Percentiles rank a stretch among this genome's conserved stretches.
Evolutionary conservation across 2,329 filamentous ascomycete genomes (phyloP).

Genomic region (Talaromyces amestolkiae): DNA sequence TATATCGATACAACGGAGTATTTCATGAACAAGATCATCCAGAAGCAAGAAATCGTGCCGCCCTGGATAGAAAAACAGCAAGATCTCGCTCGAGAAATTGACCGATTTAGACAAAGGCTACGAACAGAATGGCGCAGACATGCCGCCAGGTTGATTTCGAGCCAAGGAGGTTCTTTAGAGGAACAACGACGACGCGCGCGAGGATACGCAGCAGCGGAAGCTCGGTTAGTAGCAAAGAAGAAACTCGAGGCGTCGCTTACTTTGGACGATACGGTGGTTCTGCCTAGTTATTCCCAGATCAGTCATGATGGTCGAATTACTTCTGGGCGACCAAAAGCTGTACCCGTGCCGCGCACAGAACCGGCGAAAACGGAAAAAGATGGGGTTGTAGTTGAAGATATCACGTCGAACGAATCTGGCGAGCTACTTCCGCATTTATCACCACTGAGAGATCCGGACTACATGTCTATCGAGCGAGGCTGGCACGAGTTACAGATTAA

Average conservation of each 20-base stretch:
- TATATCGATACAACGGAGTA: slow-evolving; percentile 97
- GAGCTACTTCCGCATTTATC: slow-evolving; percentile 41
- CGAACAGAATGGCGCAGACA: slow-evolving; percentile 82
- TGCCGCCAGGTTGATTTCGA: slow-evolving; percentile 73
- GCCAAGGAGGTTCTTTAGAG: slow-evolving; percentile 70
- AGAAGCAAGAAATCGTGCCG: slow-evolving; percentile 90
- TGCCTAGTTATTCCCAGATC: slow-evolving; percentile 23
- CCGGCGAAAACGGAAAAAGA: not conserved
- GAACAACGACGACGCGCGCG: slow-evolving; percentile 70
- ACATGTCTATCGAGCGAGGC: slow-evolving; percentile 68
- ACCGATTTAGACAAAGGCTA: slow-evolving; percentile 69
- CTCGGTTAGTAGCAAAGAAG: slow-evolving; percentile 28
- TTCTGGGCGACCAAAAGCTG: not conserved
- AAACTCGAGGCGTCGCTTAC: slow-evolving; percentile 28
- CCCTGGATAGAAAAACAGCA: slow-evolving; percentile 99
- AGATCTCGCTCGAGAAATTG: slow-evolving; percentile 69
- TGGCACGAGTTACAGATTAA: slow-evolving; percentile 76
- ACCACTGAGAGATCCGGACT: slow-evolving; percentile 75
- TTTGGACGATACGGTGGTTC: not conserved
- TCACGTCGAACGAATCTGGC: slow-evolving; percentile 18
- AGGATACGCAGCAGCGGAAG: slow-evolving; percentile 73
- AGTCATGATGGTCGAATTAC: slow-evolving; percentile 29
- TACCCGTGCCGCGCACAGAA: not conserved
- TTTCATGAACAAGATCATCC: slow-evolving; percentile 97
- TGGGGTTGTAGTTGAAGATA: slow-evolving; percentile 8